These are phyloP conservation scores for Apophysomyces sp. DNA, from an alignment of 371 early-diverging fungal species.

Conservation along the genomic window DNA sequence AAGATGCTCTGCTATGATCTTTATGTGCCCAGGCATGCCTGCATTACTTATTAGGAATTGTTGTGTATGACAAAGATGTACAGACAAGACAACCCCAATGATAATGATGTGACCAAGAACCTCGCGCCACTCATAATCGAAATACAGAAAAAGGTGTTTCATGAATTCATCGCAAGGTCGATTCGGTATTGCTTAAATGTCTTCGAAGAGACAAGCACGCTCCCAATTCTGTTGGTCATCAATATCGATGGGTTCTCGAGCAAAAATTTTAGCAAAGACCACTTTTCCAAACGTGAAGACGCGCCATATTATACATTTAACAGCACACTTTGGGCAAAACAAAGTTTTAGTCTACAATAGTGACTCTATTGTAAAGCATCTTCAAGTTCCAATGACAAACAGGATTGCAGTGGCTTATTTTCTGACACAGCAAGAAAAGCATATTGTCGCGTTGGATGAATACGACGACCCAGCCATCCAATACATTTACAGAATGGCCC, in stretches of 20 bases:
- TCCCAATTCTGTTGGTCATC: not conserved
- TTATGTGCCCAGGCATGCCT: too few species aligned
- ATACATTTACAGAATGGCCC: not conserved
- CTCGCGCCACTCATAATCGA: slow-evolving; percentile 11
- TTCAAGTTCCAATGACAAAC: slow-evolving; percentile 8
- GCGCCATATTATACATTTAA: not conserved
- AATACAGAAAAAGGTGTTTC: not conserved
- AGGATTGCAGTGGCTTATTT: slow-evolving; percentile 14
- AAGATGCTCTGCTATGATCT: too few species aligned
- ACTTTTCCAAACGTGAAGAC: not conserved
- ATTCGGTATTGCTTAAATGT: not conserved
- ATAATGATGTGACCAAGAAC: too few species aligned
- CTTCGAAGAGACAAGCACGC: not conserved
- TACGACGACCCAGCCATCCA: slow-evolving; percentile 10
- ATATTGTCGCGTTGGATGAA: slow-evolving; percentile 8
- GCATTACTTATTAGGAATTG: too few species aligned
- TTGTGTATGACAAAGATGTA: too few species aligned
- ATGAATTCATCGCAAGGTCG: not conserved
- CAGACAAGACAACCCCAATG: too few species aligned
- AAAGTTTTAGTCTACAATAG: slow-evolving; percentile 12
- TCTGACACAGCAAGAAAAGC: slow-evolving; percentile 3
- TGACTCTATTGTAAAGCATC: slow-evolving; percentile 11
- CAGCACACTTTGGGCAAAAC: slow-evolving; percentile 11
- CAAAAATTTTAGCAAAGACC: not conserved
- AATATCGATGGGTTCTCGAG: not conserved